Evolutionary conservation across 805 yeast genomes (phyloP), one percentile per base, ranked within the genome.

Genomic region (Starmerella gropengiesseri): DNA sequence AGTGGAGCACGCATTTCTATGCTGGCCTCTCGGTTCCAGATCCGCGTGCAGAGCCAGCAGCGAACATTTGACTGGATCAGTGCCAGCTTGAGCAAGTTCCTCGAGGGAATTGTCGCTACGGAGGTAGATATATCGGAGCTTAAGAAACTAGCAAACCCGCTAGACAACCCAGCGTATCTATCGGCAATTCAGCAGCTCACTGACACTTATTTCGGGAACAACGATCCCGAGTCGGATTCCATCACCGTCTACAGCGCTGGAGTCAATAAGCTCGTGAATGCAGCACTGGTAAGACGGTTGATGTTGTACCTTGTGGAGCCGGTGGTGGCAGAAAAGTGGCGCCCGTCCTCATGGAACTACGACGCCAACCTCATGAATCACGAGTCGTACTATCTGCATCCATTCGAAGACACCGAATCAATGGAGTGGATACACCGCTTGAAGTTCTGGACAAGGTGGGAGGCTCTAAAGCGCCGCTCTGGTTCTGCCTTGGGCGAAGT

Each of bases 31-130:
- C 56, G 55, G 14, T 50, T 47, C 22, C 60, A 57, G 26, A 58
- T 72, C 16, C 47, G 59, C 8, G 58, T 72, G 13, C 47, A 57
- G n/a, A 70, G 74, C 7, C 64, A 73, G 0, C 60, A 56, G 5
- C 48, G 55, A 17, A 73, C 71, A 28, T 59, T 66, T 28, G 59
- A 61, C 20, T 71, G 68, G 60, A 71, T 73, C 17, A 59, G 62
- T 42, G 64, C 72, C 25, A 44, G 44, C 32, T 30, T 50, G 21
- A 33, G 45, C 26, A 27, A 31, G 23, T 43, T 42, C 22, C 51
- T 69, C 36, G 60, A 57, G 13, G 49, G 55, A 1, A 51, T 61
- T 4, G 47, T 50, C 22, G 52, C 54, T 9, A 61, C 59, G 23
- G 57, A 49, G n/a, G 37, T 70, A 5, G 65, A 68, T 47, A 51